phyloP scores from a whole-genome alignment of 192 early-diverging fungal species.

The Umbelopsis ramanniana region DNA sequence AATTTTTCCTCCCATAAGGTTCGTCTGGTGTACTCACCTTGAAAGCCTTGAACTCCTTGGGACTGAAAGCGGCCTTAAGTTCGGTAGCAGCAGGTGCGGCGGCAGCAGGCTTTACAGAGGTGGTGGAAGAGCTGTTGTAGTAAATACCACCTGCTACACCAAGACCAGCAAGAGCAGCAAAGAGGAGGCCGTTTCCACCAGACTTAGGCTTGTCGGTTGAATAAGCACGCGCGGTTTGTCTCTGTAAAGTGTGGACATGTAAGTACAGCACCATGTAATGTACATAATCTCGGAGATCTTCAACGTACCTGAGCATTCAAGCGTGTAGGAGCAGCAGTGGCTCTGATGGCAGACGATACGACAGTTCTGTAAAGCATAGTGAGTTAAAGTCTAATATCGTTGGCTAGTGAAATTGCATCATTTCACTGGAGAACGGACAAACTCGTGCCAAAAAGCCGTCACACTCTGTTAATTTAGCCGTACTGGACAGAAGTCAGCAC shows the following conservation, averaged over 20 bases:
- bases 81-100: slow-evolving; percentile 13
- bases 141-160: slow-evolving; percentile 35
- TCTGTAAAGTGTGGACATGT: neutral
- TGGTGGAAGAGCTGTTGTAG: slow-evolving; percentile 26
- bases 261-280: neutral
- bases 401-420: neutral
- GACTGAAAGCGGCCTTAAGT: slow-evolving; percentile 39
- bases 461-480: neutral
- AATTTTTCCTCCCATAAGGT: too few relatives aligned
- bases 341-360: slow-evolving; percentile 11
- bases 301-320: slow-evolving; percentile 8
- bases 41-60: slow-evolving; percentile 59
- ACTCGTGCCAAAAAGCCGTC: neutral
- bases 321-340: slow-evolving; percentile 18
- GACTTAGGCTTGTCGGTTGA: slow-evolving; percentile 26
- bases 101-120: slow-evolving; percentile 22
- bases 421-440: neutral
- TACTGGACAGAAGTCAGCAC: too few relatives aligned
- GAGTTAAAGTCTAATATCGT: neutral
- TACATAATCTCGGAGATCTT: neutral
- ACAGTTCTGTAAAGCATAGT: slow-evolving; percentile 15
- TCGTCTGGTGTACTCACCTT: slow-evolving; percentile 45
- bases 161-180: slow-evolving; percentile 36
- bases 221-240: slow-evolving; percentile 25
- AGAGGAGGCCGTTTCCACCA: slow-evolving; percentile 30